phyloP scores from a whole-genome alignment of 2,329 filamentous ascomycete species.

The Zymoseptoria tritici region DNA sequence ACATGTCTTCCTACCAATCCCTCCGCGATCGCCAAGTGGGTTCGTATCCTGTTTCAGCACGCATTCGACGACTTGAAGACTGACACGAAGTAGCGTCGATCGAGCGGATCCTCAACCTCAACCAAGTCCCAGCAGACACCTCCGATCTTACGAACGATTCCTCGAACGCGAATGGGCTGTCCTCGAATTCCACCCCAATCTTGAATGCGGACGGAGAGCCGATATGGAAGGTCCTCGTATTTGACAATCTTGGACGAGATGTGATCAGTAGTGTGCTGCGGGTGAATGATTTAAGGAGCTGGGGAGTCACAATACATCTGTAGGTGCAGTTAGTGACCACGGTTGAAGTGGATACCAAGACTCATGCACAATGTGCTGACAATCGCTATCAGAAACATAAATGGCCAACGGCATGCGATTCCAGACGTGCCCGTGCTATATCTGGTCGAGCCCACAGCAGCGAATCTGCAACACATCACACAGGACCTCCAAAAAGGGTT shows the following conservation, averaged over 20 bases:
- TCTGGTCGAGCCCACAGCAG: conserved; percentile 77
- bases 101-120: conserved; percentile 91
- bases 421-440: conserved; percentile 96
- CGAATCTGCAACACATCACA: conserved; percentile 77
- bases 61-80: not conserved
- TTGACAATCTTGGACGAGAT: conserved; percentile 85
- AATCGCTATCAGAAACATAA: conserved; percentile 56
- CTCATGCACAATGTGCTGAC: conserved; percentile 25
- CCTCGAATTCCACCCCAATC: conserved; percentile 67
- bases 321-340: conserved; percentile 37
- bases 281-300: conserved; percentile 83
- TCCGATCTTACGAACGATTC: conserved; percentile 56
- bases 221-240: conserved; percentile 96
- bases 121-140: conserved; percentile 56
- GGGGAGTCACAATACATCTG: conserved; percentile 97
- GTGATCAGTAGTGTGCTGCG: conserved; percentile 93
- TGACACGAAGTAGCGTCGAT: conserved; percentile 60
- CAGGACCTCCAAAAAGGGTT: conserved; percentile 77
- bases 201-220: conserved; percentile 82
- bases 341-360: conserved; percentile 22
- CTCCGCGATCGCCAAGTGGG: conserved; percentile 67
- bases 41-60: conserved; percentile 34
- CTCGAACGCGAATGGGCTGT: conserved; percentile 52
- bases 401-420: conserved; percentile 75
- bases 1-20: conserved; percentile 52